phyloP scores from a whole-genome alignment of 768 basidiomycete genomes.

The Tricholoma sp. region DNA sequence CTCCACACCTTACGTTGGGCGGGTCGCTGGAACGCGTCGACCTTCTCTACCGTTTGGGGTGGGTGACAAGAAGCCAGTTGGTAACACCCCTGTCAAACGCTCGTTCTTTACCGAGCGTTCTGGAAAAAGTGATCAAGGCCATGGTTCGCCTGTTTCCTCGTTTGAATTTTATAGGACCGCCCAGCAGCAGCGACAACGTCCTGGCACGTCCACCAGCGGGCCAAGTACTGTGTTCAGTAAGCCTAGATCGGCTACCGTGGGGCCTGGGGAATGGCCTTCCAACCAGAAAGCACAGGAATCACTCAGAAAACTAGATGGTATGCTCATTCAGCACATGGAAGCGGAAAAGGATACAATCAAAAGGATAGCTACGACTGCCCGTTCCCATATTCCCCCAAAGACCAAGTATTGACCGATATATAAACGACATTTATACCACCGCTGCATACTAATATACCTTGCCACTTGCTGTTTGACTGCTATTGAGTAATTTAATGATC shows the following conservation, averaged over 20 bases:
- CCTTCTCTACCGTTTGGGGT: constrained; percentile 25
- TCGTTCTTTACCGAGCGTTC: constrained; percentile 46
- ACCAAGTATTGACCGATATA: constrained; percentile 14
- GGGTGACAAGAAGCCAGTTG: constrained; percentile 44
- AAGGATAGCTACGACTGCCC: constrained; percentile 55
- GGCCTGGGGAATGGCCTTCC: constrained; percentile 26
- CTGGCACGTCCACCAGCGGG: constrained; percentile 5
- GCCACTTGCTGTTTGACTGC: not conserved
- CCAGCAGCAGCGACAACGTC: constrained; percentile 31
- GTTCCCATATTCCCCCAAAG: constrained; percentile 18
- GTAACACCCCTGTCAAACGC: constrained; percentile 39
- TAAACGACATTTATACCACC: constrained; percentile 17
- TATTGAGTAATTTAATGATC: too few species aligned
- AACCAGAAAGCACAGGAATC: constrained; percentile 50
- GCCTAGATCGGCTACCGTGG: constrained; percentile 22
- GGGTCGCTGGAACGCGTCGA: constrained; percentile 29
- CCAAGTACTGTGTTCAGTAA: constrained; percentile 16
- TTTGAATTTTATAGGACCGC: constrained; percentile 45
- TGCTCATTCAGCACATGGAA: constrained; percentile 80
- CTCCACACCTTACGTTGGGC: constrained; percentile 60
- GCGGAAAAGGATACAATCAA: constrained; percentile 76
- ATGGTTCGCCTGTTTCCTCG: constrained; percentile 31
- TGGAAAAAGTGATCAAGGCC: constrained; percentile 32
- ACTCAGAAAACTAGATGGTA: constrained; percentile 64
- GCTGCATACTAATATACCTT: constrained; percentile 21